These are phyloP conservation scores for Mayamaea pseudoterrestris DNA, from an alignment of 108 stramenopile genomes.

Conservation along the genomic window DNA sequence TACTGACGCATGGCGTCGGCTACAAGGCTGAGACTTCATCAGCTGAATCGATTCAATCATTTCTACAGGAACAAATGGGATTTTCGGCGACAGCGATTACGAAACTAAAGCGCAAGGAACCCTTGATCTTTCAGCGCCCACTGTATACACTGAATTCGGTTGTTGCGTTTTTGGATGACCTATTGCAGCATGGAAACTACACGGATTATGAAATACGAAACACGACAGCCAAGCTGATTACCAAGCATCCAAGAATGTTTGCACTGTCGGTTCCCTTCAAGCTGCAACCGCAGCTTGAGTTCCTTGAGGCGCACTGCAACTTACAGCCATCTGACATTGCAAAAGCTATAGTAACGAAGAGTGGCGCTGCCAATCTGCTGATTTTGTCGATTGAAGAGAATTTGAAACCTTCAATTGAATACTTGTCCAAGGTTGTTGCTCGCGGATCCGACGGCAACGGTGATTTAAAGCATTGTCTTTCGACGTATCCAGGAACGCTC, in stretches of 20 bases:
- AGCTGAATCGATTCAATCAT: constrained; percentile 22
- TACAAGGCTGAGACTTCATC: constrained; percentile 22
- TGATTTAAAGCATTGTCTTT: not conserved
- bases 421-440: constrained; percentile 4
- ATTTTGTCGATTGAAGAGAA: constrained; percentile 37
- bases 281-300: constrained; percentile 35
- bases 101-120: constrained; percentile 33
- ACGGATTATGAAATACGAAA: constrained; percentile 5
- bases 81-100: constrained; percentile 17
- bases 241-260: constrained; percentile 35
- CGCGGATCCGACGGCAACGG: not conserved
- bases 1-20: constrained; percentile 53
- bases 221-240: constrained; percentile 28
- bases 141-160: constrained; percentile 26
- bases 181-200: constrained; percentile 10
- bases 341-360: constrained; percentile 14
- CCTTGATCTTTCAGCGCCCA: constrained; percentile 48
- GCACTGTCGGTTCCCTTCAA: constrained; percentile 48
- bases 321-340: constrained; percentile 5
- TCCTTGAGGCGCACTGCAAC: constrained; percentile 21
- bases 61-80: constrained; percentile 21
- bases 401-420: constrained; percentile 32
- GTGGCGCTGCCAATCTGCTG: constrained; percentile 21
- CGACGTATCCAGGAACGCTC: constrained; percentile 54
- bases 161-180: constrained; percentile 19